These are phyloP conservation scores for Capsicum baccatum DNA, from an alignment of 257 asterid species.

Conservation along the genomic window DNA sequence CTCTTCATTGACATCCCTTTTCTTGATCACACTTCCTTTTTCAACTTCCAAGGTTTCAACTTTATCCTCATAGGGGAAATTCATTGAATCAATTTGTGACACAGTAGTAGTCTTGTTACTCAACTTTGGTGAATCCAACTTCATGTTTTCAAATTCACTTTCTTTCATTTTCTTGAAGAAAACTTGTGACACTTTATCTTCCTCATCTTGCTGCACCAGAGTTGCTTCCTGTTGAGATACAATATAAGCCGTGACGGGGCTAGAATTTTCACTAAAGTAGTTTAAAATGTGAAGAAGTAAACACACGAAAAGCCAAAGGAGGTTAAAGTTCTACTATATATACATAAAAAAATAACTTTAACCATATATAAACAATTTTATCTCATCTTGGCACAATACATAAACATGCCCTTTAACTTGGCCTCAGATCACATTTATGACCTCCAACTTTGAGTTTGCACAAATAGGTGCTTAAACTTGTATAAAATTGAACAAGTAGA, in stretches of 20 bases:
- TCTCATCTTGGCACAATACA: too few species aligned
- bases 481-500: too few species aligned
- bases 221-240: neutral
- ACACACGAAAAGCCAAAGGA: too few species aligned
- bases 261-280: too few species aligned
- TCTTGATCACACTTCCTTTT: conserved; percentile 34
- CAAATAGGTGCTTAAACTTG: too few species aligned
- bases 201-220: conserved; percentile 36
- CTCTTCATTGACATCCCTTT: neutral
- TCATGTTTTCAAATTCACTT: conserved; percentile 74
- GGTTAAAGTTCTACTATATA: too few species aligned
- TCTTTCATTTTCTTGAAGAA: conserved; percentile 77
- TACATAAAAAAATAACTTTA: too few species aligned
- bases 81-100: conserved; percentile 44
- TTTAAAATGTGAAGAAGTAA: too few species aligned
- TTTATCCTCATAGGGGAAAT: conserved; percentile 49
- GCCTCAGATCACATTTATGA: too few species aligned
- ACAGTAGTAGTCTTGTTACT: conserved; percentile 26
- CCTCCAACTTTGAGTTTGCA: too few species aligned
- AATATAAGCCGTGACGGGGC: neutral
- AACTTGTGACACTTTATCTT: conserved; percentile 66
- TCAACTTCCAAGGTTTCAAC: conserved; percentile 34
- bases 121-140: conserved; percentile 68
- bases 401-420: too few species aligned
- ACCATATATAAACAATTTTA: too few species aligned